Conservation (phyloP, 2,329 filamentous ascomycete genomes). For the Cadophora sp. region DNA sequence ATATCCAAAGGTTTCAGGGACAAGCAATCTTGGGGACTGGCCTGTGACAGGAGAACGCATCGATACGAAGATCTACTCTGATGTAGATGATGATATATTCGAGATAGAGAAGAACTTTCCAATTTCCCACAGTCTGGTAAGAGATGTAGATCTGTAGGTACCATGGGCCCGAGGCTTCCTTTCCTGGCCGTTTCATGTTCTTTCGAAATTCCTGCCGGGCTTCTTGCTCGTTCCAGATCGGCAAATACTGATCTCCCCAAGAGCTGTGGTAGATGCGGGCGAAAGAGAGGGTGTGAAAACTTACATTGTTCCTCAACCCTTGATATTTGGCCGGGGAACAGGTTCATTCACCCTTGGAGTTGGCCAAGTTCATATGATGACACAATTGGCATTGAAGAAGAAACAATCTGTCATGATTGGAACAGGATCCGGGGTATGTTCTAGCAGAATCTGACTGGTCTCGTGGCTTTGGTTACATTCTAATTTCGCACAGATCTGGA, state of each 20-base stretch:
- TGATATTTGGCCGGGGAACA: constrained; percentile 54
- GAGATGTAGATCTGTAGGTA: constrained; percentile 49
- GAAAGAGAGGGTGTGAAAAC: constrained; percentile 51
- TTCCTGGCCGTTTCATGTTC: not conserved
- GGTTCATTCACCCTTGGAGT: constrained; percentile 50
- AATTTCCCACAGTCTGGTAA: constrained; percentile 49
- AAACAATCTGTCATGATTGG: constrained; percentile 46
- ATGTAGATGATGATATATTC: constrained; percentile 52
- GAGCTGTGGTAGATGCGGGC: constrained; percentile 48
- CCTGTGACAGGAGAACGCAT: constrained; percentile 45
- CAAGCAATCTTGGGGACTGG: constrained; percentile 52
- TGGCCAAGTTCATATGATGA: constrained; percentile 49
- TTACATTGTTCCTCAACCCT: constrained; percentile 53
- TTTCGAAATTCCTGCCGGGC: not conserved
- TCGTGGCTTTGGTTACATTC: not conserved
- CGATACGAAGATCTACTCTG: constrained; percentile 48
- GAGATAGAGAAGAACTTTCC: constrained; percentile 46
- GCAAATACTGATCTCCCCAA: not conserved
- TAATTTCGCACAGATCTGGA: constrained; percentile 43
- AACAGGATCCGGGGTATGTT: constrained; percentile 42
- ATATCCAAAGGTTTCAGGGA: constrained; percentile 48
- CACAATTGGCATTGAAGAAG: constrained; percentile 42
- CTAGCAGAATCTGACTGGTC: too few relatives aligned
- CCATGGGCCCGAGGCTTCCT: not conserved
- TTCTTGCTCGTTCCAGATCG: not conserved